phyloP scores from a whole-genome alignment of 768 basidiomycete genomes.

The Tulasnella calospora region DNA sequence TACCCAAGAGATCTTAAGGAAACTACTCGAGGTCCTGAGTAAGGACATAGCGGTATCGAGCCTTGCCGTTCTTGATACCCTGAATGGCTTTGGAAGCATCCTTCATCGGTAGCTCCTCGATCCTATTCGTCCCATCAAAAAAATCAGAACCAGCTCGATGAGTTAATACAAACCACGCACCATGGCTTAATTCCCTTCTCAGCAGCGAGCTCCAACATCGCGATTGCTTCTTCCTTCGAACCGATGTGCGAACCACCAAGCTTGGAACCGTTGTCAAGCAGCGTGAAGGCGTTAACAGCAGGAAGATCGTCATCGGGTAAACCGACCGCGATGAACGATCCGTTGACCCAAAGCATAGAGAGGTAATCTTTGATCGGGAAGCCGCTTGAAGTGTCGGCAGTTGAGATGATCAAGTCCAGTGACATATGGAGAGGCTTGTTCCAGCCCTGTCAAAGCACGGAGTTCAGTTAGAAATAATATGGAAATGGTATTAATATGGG shows the following conservation, averaged over 20 bases:
- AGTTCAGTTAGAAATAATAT: not conserved
- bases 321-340: conserved; percentile 55
- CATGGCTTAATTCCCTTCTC: conserved; percentile 51
- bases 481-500: not conserved
- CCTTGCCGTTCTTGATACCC: conserved; percentile 45
- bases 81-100: conserved; percentile 47
- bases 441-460: conserved; percentile 22
- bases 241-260: conserved; percentile 45
- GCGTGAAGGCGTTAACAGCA: conserved; percentile 39
- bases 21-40: conserved; percentile 34
- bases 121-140: conserved; percentile 28
- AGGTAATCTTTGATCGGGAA: conserved; percentile 53
- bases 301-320: conserved; percentile 50
- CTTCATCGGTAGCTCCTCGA: conserved; percentile 47
- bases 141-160: not conserved
- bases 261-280: conserved; percentile 33
- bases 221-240: conserved; percentile 52
- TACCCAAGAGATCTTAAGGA: conserved; percentile 12
- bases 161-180: conserved; percentile 29
- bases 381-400: conserved; percentile 40
- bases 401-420: conserved; percentile 42
- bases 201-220: conserved; percentile 57
- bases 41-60: conserved; percentile 54
- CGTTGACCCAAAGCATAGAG: conserved; percentile 49
- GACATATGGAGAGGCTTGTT: conserved; percentile 34